Conservation (phyloP, 768 basidiomycete species). For the Tubosaeta sp. region DNA sequence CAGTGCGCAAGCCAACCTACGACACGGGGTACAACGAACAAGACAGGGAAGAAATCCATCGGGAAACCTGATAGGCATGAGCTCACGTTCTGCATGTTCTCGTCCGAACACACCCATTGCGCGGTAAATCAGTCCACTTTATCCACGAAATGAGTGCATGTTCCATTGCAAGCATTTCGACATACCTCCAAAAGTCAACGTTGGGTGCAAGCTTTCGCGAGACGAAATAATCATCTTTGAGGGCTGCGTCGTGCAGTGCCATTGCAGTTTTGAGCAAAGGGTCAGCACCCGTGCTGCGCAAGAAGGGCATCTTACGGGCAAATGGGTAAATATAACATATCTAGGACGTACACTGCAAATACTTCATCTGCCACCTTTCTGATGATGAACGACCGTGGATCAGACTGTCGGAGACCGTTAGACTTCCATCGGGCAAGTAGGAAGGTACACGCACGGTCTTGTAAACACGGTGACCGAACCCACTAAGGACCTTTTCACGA, state of each 20-base stretch:
- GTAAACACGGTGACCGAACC: conserved; percentile 86
- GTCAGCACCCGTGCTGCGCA: conserved; percentile 72
- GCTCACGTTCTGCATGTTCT: neutral
- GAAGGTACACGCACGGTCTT: conserved; percentile 49
- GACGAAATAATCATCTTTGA: conserved; percentile 88
- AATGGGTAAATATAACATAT: neutral
- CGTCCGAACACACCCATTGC: conserved; percentile 65
- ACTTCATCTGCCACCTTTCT: conserved; percentile 88
- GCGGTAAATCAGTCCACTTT: conserved; percentile 82
- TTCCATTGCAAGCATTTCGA: neutral
- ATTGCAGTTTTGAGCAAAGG: conserved; percentile 86
- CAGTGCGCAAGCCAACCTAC: conserved; percentile 94
- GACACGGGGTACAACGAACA: conserved; percentile 89
- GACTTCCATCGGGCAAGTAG: neutral
- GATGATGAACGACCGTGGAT: conserved; percentile 88
- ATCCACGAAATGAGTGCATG: neutral
- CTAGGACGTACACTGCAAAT: conserved; percentile 67
- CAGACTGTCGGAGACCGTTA: conserved; percentile 48
- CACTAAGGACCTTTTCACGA: conserved; percentile 83
- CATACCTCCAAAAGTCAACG: conserved; percentile 78
- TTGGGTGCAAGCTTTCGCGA: conserved; percentile 81
- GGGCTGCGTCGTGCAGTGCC: conserved; percentile 80
- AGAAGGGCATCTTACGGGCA: neutral
- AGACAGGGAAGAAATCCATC: conserved; percentile 89
- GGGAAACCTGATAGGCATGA: conserved; percentile 64